Conservation (phyloP, 345 rosid genomes). For the Citrus glauca region DNA sequence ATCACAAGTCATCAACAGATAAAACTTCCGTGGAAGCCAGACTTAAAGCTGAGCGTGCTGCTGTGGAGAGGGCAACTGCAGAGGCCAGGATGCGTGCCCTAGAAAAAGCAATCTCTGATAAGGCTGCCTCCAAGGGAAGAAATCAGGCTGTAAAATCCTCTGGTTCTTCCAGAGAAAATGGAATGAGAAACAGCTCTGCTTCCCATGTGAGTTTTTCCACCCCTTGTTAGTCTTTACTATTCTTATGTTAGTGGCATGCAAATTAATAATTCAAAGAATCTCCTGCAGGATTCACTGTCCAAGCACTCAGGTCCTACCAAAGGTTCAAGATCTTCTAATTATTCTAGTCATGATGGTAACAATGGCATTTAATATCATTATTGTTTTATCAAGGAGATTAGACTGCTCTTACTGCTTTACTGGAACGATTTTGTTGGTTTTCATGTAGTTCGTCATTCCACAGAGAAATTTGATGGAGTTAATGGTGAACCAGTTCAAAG, state of each 20-base stretch:
- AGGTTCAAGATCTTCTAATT: slow-evolving; percentile 27
- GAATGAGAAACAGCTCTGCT: slow-evolving; percentile 32
- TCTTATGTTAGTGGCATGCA: not conserved
- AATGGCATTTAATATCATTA: not conserved
- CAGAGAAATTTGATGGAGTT: slow-evolving; percentile 32
- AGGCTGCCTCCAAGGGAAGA: slow-evolving; percentile 41
- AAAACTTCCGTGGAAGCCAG: slow-evolving; percentile 62
- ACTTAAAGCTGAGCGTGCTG: slow-evolving; percentile 82
- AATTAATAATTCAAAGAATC: slow-evolving; percentile 3
- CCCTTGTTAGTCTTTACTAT: not conserved
- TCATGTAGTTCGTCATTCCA: slow-evolving; percentile 27
- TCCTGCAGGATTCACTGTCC: slow-evolving; percentile 55
- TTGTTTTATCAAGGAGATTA: not conserved
- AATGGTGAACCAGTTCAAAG: slow-evolving; percentile 60
- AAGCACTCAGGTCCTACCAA: slow-evolving; percentile 42
- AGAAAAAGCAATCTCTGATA: slow-evolving; percentile 76
- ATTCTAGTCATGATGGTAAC: slow-evolving; percentile 46
- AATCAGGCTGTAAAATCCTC: slow-evolving; percentile 46
- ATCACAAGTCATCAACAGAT: slow-evolving; percentile 35
- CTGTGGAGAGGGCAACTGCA: slow-evolving; percentile 88
- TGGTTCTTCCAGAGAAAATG: slow-evolving; percentile 43
- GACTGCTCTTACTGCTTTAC: not conserved
- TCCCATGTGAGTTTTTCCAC: slow-evolving; percentile 42
- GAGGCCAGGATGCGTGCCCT: slow-evolving; percentile 92
- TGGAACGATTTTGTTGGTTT: slow-evolving; percentile 12